These are phyloP conservation scores for Backusella psychrophila DNA, from an alignment of 192 early-diverging fungal genomes.

Conservation along the genomic window DNA sequence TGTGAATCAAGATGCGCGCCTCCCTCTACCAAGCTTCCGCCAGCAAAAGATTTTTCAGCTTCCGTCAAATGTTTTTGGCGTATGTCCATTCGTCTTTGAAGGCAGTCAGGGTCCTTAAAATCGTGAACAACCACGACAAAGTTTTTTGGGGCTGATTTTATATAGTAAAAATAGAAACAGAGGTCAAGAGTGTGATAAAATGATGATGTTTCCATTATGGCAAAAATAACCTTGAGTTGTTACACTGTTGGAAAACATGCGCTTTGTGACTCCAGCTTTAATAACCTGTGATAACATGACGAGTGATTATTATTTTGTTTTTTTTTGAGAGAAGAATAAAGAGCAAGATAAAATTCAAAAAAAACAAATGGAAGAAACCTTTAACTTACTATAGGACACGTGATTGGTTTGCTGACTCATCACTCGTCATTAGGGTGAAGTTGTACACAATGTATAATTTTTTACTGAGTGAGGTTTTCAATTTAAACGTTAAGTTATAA, in stretches of 20 bases:
- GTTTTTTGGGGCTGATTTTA: background rate
- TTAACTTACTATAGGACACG: background rate
- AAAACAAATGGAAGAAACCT: background rate
- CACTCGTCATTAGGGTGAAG: too few species aligned
- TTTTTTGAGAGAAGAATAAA: background rate
- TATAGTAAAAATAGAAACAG: background rate
- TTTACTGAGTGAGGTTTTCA: background rate
- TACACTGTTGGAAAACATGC: background rate
- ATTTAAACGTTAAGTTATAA: background rate
- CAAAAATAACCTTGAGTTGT: background rate
- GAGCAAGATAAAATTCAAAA: background rate
- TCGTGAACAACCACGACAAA: constrained; percentile 7
- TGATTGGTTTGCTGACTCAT: background rate
- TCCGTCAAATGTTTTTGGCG: background rate
- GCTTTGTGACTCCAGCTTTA: background rate
- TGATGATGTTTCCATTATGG: background rate
- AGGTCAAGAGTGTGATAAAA: background rate
- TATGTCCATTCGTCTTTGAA: background rate
- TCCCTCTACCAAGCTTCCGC: background rate
- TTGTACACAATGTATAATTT: background rate
- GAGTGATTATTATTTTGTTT: background rate
- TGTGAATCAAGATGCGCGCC: constrained; percentile 11
- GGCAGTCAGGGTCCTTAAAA: background rate
- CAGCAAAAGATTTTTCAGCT: background rate
- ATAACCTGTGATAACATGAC: background rate